These are phyloP conservation scores for Neurospora sp. DNA, from an alignment of 495 filamentous ascomycete genomes.

Conservation along the genomic window DNA sequence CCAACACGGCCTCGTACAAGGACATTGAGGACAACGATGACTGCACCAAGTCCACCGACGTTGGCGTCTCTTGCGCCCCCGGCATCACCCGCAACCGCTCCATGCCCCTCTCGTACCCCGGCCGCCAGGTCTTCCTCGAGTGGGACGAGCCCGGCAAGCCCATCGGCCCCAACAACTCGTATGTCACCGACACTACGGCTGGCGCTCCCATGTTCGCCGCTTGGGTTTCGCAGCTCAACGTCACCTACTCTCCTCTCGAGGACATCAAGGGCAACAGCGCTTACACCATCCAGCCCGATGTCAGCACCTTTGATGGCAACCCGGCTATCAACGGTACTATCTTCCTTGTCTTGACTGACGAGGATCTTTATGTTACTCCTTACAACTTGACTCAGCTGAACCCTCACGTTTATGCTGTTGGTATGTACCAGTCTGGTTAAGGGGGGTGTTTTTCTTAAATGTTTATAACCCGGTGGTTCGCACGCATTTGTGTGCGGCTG, in stretches of 20 bases:
- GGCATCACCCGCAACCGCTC: constrained; percentile 57
- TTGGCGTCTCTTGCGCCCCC: constrained; percentile 48
- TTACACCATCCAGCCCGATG: constrained; percentile 59
- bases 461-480: not conserved
- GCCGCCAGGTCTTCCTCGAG: constrained; percentile 55
- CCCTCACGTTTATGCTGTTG: constrained; percentile 64
- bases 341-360: constrained; percentile 68
- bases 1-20: constrained; percentile 28
- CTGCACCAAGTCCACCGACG: constrained; percentile 42
- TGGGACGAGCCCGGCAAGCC: constrained; percentile 64
- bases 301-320: constrained; percentile 52
- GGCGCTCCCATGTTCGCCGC: constrained; percentile 54
- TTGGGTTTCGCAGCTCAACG: constrained; percentile 77
- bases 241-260: constrained; percentile 65
- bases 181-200: constrained; percentile 53
- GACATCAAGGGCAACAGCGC: constrained; percentile 45
- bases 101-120: constrained; percentile 63
- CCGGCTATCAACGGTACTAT: constrained; percentile 70
- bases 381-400: constrained; percentile 70
- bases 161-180: constrained; percentile 75
- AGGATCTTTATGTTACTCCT: constrained; percentile 56
- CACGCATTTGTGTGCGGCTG: not conserved
- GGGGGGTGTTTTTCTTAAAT: not conserved
- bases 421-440: constrained; percentile 74
- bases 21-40: constrained; percentile 29